These are phyloP conservation scores for Neostapfia colusana DNA, from an alignment of 176 grass and related monocot genomes.

Conservation along the genomic window DNA sequence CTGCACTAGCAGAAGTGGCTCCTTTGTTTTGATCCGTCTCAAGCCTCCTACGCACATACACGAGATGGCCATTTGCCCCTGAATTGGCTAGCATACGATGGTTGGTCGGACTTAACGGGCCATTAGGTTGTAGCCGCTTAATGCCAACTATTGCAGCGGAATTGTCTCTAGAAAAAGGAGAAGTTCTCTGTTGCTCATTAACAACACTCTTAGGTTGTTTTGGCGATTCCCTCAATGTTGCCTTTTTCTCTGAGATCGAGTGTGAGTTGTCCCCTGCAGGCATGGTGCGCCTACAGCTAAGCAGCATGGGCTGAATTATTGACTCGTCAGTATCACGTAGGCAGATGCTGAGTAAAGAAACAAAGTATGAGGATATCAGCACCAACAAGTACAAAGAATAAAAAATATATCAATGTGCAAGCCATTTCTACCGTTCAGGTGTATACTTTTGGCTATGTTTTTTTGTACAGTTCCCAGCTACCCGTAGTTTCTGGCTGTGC, in stretches of 20 bases:
- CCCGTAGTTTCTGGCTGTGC: neutral
- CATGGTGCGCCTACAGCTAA: constrained; percentile 37
- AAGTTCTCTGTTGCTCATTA: constrained; percentile 34
- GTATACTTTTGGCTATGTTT: neutral
- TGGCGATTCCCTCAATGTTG: constrained; percentile 62
- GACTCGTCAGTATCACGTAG: constrained; percentile 10
- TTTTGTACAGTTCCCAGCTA: neutral
- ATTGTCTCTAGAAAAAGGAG: constrained; percentile 49
- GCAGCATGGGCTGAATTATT: constrained; percentile 34
- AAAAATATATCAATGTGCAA: constrained; percentile 4
- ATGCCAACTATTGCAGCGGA: constrained; percentile 43
- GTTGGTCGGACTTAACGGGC: constrained; percentile 43
- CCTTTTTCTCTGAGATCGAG: constrained; percentile 64
- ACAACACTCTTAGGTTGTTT: constrained; percentile 45
- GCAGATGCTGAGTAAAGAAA: neutral
- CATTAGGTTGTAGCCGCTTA: constrained; percentile 63
- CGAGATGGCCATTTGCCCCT: constrained; percentile 63
- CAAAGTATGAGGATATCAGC: neutral
- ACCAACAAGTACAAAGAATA: neutral
- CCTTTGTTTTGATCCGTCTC: constrained; percentile 79
- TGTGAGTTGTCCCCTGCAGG: constrained; percentile 59
- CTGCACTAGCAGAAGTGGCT: constrained; percentile 28
- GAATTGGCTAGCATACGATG: constrained; percentile 40
- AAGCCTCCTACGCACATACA: constrained; percentile 82
- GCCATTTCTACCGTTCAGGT: neutral